These are phyloP conservation scores for Purshia tridentata DNA, from an alignment of 306 rosid genomes.

Conservation along the genomic window DNA sequence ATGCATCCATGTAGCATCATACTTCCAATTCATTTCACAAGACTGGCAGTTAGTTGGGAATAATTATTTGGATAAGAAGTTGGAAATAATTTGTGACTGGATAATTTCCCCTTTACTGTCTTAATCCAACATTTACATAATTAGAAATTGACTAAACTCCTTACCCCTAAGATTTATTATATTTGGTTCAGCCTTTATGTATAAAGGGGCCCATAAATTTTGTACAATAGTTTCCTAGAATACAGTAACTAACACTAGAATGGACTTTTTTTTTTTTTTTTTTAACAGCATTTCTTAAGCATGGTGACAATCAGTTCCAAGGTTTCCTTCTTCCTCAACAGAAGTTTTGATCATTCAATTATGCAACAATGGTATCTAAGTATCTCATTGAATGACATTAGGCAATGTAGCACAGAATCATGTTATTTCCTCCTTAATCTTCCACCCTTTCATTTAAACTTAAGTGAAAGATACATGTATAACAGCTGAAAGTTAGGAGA, in stretches of 20 bases:
- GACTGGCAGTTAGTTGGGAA: neutral
- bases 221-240: neutral
- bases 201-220: neutral
- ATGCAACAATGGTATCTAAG: neutral
- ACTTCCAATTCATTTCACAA: neutral
- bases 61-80: neutral
- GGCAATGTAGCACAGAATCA: neutral
- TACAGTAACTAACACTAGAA: neutral
- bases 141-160: neutral
- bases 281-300: neutral
- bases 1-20: neutral
- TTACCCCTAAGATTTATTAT: conserved; percentile 1
- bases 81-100: neutral
- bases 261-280: neutral
- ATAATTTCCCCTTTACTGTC: neutral
- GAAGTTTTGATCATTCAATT: neutral
- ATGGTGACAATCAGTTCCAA: neutral
- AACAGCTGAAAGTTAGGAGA: neutral
- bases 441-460: conserved; percentile 5
- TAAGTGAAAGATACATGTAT: neutral
- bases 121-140: neutral
- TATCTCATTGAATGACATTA: neutral
- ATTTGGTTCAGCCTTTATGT: neutral
- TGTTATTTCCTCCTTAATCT: neutral
- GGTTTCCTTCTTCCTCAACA: neutral